Base-by-base conservation (phyloP, 495 filamentous ascomycete species). In the Peziza echinospora region DNA sequence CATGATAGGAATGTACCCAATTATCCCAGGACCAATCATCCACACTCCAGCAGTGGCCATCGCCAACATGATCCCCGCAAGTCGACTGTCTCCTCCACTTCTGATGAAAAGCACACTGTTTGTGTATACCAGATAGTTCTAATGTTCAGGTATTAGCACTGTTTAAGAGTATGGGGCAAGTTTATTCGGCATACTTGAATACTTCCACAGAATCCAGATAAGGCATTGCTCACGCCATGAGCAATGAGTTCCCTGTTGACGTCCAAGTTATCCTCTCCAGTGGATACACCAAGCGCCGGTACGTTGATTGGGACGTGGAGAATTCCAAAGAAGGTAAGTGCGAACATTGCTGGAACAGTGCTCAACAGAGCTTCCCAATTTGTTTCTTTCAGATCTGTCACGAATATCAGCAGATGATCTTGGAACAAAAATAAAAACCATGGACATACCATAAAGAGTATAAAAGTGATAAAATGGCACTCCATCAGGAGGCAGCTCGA, bases 231-330 rank as follows among this genome's bases (percentile, higher is more conserved):
- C 46, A 91, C 72, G 5, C 89, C 89, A 53, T 97, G 89, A 17
- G 86, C 75, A 55, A 89, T 83, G 8, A 97, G 75, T 60, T 97
- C 89, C 48, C 84, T 75, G 53, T 97, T 80, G 28, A 96, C 74
- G 59, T 89, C 75, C 21, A 93, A 66, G 56, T 94, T 78, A 57
- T 97, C 89, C 59, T 93, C 84, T 43, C 84, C 82, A 5, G 78
- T 82, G 5, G 82, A 84, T 34, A 92, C 78, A 1, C 80, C 89
- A 16, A 97, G 61, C 2, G 89, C 85, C 5, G 89, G 89, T 16
- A 96, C 83, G 60, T 97, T 96, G 63, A 97, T 97, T 0, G 89
- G 91, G 6, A 96, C 89, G 59, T 97, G 91, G 10, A 97, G 72
- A 40, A 97, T 76, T 37, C 87, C 87, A 58, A 97, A 97, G 67